phyloP scores from a whole-genome alignment of 768 basidiomycete genomes.

The Tricholoma terreum region DNA sequence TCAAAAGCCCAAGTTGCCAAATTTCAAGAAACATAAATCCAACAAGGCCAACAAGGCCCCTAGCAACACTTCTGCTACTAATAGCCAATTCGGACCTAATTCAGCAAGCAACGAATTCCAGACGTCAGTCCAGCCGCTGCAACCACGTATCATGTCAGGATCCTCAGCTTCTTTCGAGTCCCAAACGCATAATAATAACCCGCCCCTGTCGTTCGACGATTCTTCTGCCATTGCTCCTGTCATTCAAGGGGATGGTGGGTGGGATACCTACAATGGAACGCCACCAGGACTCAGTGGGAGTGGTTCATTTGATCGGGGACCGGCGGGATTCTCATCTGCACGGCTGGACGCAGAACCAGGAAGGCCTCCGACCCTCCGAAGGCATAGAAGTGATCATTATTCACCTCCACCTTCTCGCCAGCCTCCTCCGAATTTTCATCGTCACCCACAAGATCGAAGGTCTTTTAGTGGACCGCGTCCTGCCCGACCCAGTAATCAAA shows the following conservation, averaged over 20 bases:
- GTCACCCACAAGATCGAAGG: not conserved
- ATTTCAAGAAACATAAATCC: not conserved
- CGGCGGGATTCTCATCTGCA: not conserved
- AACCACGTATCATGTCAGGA: not conserved
- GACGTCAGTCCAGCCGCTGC: not conserved
- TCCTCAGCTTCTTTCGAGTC: not conserved
- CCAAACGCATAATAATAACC: not conserved
- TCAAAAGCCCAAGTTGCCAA: not conserved
- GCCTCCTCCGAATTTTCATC: not conserved
- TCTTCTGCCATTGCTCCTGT: constrained; percentile 10
- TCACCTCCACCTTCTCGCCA: constrained; percentile 4
- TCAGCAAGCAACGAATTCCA: not conserved
- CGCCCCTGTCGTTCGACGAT: not conserved
- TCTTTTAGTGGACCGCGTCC: not conserved
- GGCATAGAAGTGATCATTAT: constrained; percentile 12
- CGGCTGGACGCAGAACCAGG: not conserved
- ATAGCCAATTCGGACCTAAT: not conserved
- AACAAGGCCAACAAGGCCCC: not conserved
- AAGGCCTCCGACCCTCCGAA: not conserved
- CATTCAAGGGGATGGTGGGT: constrained; percentile 8
- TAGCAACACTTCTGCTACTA: not conserved
- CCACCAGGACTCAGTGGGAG: not conserved
- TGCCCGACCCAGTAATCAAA: not conserved
- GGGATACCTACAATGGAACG: not conserved
- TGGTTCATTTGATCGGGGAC: not conserved